These are phyloP conservation scores for Sclerotinia glacialis DNA, from an alignment of 2,329 filamentous ascomycete species.

Conservation along the genomic window DNA sequence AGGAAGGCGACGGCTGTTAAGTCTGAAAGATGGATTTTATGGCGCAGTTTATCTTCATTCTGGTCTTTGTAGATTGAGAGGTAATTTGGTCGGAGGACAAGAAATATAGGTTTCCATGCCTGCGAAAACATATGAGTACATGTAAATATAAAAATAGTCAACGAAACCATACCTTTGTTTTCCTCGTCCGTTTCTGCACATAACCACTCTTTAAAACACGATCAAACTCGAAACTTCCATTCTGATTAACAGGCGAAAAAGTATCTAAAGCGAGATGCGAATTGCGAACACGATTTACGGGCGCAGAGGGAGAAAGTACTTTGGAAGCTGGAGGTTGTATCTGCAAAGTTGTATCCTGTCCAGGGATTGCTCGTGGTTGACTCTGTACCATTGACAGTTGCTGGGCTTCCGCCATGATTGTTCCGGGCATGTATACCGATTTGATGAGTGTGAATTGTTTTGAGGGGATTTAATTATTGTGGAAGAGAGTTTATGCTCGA, in stretches of 20 bases:
- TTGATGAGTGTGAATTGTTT: background rate
- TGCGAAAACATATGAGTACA: slow-evolving; percentile 41
- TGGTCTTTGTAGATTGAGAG: slow-evolving; percentile 92
- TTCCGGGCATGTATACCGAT: slow-evolving; percentile 20
- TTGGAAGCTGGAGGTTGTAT: slow-evolving; percentile 29
- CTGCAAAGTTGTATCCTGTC: slow-evolving; percentile 27
- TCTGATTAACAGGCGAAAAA: slow-evolving; percentile 85
- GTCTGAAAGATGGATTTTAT: slow-evolving; percentile 84
- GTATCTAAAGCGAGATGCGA: slow-evolving; percentile 56
- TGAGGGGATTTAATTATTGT: background rate
- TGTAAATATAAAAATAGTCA: background rate
- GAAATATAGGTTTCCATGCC: slow-evolving; percentile 86
- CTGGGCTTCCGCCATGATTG: slow-evolving; percentile 33
- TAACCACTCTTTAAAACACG: slow-evolving; percentile 86
- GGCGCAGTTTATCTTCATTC: slow-evolving; percentile 82
- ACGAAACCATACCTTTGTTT: slow-evolving; percentile 69
- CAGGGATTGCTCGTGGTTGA: slow-evolving; percentile 35
- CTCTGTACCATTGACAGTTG: slow-evolving; percentile 21
- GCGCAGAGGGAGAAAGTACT: slow-evolving; percentile 28
- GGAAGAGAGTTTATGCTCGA: background rate
- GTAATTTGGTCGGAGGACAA: slow-evolving; percentile 86
- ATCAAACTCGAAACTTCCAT: slow-evolving; percentile 95
- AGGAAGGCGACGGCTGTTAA: slow-evolving; percentile 87
- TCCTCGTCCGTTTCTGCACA: slow-evolving; percentile 83
- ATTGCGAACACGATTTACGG: slow-evolving; percentile 35